Base-by-base conservation (phyloP, 225 moss, liverwort and hornwort genomes). In the Lunularia cruciata region DNA sequence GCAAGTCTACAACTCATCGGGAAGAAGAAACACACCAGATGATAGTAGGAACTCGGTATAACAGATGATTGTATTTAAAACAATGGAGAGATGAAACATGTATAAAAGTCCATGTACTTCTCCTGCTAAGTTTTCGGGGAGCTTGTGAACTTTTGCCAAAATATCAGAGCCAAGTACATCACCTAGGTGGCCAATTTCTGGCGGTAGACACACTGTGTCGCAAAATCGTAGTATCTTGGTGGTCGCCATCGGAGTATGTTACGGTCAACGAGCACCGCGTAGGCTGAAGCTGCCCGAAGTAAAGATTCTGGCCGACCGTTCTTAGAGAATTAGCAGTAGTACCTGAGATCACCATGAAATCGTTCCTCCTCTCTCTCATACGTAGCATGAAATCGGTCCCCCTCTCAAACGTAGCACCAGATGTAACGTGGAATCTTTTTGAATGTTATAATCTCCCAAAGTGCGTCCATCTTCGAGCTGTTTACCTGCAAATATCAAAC, bases 391-490 rank as follows among this genome's bases (percentile, higher is more conserved):
- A 34, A 66, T 66, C 47, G 65, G 65, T 5, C 65, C 65, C 8
- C 65, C 63, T 63, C 63, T 63, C 19, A 66, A 35, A n/a, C 70
- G 70, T n/a, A 71, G 60, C 31, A 71, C 58, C 32, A 71, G 55
- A 19, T 71, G 70, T 46, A 71, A 47, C 7, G 70, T 71, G 22
- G 70, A 71, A 43, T 46, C 58, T 26, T 60, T 71, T 20, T 71
- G 70, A 27, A 71, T 71, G n/a, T 56, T 71, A 36, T 71, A 71
- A 18, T 71, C 70, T n/a, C 46, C 57, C 70, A 71, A 40, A 43
- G 54, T 71, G 32, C 70, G 70, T 14, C 70, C 70, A 71, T 71
- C 58, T 47, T 71, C 70, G 45, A 72, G 63, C 63, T 72, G 72
- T 53, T 72, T 72, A 12, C 72, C 72, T 23, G 72, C 72, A 25